Evolutionary conservation across 768 basidiomycete genomes (phyloP), one percentile per base, ranked within the genome.

Genomic region (Clavulina sp.): DNA sequence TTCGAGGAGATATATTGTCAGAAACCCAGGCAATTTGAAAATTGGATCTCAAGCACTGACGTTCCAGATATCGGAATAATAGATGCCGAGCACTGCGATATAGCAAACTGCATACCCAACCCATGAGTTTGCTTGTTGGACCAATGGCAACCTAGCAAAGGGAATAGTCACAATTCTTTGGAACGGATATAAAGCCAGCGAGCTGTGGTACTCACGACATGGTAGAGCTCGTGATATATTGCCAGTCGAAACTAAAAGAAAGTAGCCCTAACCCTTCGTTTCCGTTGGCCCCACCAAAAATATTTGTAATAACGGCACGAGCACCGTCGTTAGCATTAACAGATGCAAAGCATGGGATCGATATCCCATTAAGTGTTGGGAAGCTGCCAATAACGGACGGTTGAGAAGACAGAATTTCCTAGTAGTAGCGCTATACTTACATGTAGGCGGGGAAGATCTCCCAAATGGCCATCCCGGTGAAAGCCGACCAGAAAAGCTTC

Each of bases 181-280:
- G 43, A 5, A 29, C 49, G 33, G 9, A 21, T 31, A 46, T 30
- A 9, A 34, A 13, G 24, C 18, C 3, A 13, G 33, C n/a, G 29
- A 1, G 31, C n/a, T 26, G 23, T 5, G 30, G 9, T 16, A 49
- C 58, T 18, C 38, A 73, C 74, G 30, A 21, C 46, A 58, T 62
- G 23, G 36, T 62, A 57, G 29, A 33, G 13, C 75, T 75, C 0
- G 71, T 71, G 55, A 79, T 75, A 56, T 77, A 77, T 54, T 78
- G 75, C 77, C 77, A 83, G 57, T 81, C 80, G 43, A 81, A 71
- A n/a, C 75, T 74, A 36, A 82, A 52, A 31, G 72, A 74, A 36
- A 76, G 51, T 19, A 81, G 58, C 0, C 80, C 80, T 38, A 82
- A 65, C 0, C 79, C 80, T 60, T 83, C 80, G 57, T 82, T 83